Evolutionary conservation across 495 filamentous ascomycete genomes (phyloP), one percentile per base, ranked within the genome.

Genomic region (Xylaria curta): DNA sequence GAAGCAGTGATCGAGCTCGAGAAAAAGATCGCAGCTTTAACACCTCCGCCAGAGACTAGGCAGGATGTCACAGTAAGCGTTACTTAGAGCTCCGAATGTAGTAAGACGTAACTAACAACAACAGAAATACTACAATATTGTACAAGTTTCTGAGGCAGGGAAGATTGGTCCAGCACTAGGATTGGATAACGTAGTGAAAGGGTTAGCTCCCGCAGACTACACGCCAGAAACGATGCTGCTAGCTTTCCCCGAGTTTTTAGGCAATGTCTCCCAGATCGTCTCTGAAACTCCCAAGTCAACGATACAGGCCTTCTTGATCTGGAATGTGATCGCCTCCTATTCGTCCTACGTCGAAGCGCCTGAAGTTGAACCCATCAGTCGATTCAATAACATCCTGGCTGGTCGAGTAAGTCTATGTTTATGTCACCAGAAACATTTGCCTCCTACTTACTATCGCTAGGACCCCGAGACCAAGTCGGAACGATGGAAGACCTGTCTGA

Each of bases 401-500:
- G 81, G 81, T 66, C 79, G 76, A 66, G 77, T 78, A 75, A 66
- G 74, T 71, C 21, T 58, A 51, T 10, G 51, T 62, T 56, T 17
- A 38, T 12, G 19, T 17, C 33, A 46, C 12, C n/a, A 9, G 15
- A 44, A 28, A 53, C 7, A 6, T 26, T 15, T 21, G 9, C 19
- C 33, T 38, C 12, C 2, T 60, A 42, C 62, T 71, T n/a, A 71
- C 69, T 31, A 31, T 59, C 26, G 4, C 6, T 67, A 79, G 79
- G 90, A 92, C 66, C 88, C 90, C 1, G 81, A 91, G 64, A 87
- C 90, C 0, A 84, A 81, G 36, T 82, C 89, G 38, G 91, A 93
- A 59, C 82, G 91, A 67, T 93, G 91, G 91, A 86, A 90, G 74
- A 91, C 88, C 44, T 93, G 91, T 73, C 85, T 92, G 61, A 74